Evolutionary conservation across 2,329 filamentous ascomycete genomes (phyloP).

Genomic region (Ascochyta rabiei): DNA sequence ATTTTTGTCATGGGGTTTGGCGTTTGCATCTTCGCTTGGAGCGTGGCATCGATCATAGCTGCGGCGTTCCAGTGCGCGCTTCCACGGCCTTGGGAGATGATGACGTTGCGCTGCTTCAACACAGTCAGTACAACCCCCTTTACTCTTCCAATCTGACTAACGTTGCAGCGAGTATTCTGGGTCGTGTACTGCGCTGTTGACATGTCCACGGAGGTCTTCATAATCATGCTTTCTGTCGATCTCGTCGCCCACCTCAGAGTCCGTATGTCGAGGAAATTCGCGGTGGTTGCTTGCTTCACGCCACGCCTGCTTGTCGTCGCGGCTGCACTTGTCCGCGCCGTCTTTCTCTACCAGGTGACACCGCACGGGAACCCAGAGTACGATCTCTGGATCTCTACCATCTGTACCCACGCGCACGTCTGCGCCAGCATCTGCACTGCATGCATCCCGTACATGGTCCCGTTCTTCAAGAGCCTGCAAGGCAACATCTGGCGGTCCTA

Average conservation of each 20-base stretch:
- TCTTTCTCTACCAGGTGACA: slow-evolving; percentile 40
- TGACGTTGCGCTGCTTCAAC: slow-evolving; percentile 37
- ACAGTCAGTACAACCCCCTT: slow-evolving; percentile 23
- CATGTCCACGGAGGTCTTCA: slow-evolving; percentile 38
- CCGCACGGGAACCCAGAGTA: slow-evolving; percentile 33
- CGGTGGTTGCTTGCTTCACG: slow-evolving; percentile 41
- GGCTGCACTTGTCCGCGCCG: slow-evolving; percentile 34
- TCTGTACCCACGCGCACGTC: slow-evolving; percentile 38
- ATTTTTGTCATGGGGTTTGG: slow-evolving; percentile 27
- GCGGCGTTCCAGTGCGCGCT: slow-evolving; percentile 41
- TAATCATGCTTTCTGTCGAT: slow-evolving; percentile 40
- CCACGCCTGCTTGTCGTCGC: slow-evolving; percentile 38
- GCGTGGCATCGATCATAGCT: slow-evolving; percentile 29
- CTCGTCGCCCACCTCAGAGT: slow-evolving; percentile 38
- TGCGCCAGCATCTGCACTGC: slow-evolving; percentile 40
- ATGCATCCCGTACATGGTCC: slow-evolving; percentile 43
- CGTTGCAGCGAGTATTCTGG: slow-evolving; percentile 41
- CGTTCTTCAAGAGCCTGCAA: slow-evolving; percentile 34
- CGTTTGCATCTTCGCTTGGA: slow-evolving; percentile 37
- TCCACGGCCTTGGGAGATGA: slow-evolving; percentile 38
- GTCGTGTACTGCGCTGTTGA: slow-evolving; percentile 43
- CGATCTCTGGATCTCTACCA: slow-evolving; percentile 36
- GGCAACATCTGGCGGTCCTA: slow-evolving; percentile 22
- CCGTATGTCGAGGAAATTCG: slow-evolving; percentile 29
- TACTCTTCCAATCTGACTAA: slow-evolving; percentile 13